Conservation (phyloP, 164 flowering plant genomes). For the Stephania japonica region DNA sequence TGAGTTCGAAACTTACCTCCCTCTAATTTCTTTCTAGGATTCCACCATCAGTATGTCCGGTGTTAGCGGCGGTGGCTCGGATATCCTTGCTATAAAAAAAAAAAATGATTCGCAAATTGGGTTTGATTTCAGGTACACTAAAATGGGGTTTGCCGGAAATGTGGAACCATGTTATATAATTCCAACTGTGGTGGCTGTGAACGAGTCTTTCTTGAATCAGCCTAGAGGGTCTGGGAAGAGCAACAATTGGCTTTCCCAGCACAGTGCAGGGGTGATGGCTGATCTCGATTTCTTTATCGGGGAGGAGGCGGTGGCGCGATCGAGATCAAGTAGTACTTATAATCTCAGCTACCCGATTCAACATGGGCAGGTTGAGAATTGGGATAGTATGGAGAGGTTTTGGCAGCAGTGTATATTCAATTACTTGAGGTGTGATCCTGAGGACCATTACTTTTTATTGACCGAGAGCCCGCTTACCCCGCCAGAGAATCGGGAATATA, state of each 20-base stretch:
- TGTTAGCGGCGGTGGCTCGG: too few relatives aligned
- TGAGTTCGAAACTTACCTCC: too few relatives aligned
- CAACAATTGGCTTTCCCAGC: slow-evolving; percentile 79
- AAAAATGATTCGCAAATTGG: too few relatives aligned
- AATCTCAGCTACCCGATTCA: slow-evolving; percentile 79
- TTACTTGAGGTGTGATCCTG: slow-evolving; percentile 95
- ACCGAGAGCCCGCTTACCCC: slow-evolving; percentile 96
- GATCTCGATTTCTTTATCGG: slow-evolving; percentile 96
- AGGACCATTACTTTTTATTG: slow-evolving; percentile 91
- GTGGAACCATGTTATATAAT: slow-evolving; percentile 76
- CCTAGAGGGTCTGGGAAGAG: slow-evolving; percentile 52
- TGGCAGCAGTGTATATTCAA: slow-evolving; percentile 99
- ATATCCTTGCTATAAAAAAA: too few relatives aligned
- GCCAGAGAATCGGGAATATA: slow-evolving; percentile 93
- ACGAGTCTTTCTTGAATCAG: slow-evolving; percentile 80
- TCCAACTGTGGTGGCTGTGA: slow-evolving; percentile 84
- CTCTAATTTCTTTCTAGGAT: too few relatives aligned
- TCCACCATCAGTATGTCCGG: too few relatives aligned
- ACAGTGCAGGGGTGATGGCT: slow-evolving; percentile 97
- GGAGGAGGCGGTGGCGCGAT: slow-evolving; percentile 73
- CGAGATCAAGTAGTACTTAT: slow-evolving; percentile 69
- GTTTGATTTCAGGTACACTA: slow-evolving; percentile 61
- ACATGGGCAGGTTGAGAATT: slow-evolving; percentile 89
- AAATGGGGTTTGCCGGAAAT: slow-evolving; percentile 93
- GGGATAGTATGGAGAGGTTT: slow-evolving; percentile 98